Evolutionary conservation across 768 basidiomycete species (phyloP).

Genomic region (Mrakia blollopis): DNA sequence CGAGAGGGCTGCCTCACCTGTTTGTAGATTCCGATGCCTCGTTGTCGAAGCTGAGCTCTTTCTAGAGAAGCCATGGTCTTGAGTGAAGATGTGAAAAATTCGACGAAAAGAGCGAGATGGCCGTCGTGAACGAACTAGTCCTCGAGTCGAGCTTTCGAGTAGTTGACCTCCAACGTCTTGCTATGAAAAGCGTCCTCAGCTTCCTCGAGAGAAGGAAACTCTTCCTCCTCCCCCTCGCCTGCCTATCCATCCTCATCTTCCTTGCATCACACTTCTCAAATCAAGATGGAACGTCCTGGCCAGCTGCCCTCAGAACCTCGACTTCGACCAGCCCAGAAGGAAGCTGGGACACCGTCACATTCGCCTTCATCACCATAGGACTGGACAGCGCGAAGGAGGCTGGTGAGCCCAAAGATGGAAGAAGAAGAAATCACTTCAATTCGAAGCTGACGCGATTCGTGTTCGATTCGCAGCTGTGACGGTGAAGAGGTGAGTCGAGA

Average conservation of each 20-base stretch:
- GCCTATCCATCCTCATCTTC: neutral
- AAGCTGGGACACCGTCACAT: neutral
- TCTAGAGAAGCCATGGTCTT: neutral
- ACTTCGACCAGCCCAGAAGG: neutral
- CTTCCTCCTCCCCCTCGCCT: neutral
- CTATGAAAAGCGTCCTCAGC: neutral
- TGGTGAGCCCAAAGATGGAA: neutral
- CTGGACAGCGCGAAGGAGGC: conserved; percentile 7
- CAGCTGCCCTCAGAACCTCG: neutral
- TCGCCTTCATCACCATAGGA: conserved; percentile 8
- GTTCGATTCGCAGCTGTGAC: neutral
- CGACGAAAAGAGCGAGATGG: neutral
- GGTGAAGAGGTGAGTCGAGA: neutral
- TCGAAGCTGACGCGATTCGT: neutral
- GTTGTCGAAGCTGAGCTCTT: neutral
- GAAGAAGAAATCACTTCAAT: too few relatives aligned
- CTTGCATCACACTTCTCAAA: neutral
- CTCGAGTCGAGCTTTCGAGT: too few relatives aligned
- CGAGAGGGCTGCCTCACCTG: neutral
- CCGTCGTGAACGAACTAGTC: neutral
- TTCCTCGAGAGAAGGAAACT: neutral
- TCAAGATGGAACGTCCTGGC: neutral
- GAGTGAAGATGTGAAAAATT: neutral
- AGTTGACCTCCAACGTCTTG: neutral
- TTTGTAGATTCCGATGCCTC: conserved; percentile 16